These are phyloP conservation scores for Lonicera japonica DNA, from an alignment of 129 eudicot genomes.

Conservation along the genomic window DNA sequence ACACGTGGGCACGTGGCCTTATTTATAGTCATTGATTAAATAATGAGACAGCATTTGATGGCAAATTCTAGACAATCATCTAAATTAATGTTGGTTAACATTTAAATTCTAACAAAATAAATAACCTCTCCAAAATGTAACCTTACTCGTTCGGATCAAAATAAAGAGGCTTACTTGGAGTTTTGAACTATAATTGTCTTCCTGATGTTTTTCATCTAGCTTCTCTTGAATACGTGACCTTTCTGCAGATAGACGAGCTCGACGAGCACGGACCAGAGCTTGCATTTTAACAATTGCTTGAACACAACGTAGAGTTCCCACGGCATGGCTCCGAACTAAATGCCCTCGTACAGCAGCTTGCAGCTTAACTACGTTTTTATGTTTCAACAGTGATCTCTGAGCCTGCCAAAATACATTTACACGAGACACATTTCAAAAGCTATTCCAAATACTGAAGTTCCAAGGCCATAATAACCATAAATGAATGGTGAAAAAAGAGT, in stretches of 20 bases:
- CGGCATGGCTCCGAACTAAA: conserved; percentile 75
- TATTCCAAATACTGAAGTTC: too few species aligned
- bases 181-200: conserved; percentile 9
- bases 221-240: conserved; percentile 17
- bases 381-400: conserved; percentile 39
- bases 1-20: too few species aligned
- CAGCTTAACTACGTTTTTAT: conserved; percentile 49
- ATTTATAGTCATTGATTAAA: too few species aligned
- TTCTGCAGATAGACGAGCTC: conserved; percentile 29
- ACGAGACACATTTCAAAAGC: neutral
- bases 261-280: conserved; percentile 76
- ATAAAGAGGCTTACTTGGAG: conserved; percentile 23
- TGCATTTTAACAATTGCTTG: conserved; percentile 87
- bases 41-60: too few species aligned
- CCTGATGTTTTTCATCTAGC: conserved; percentile 16
- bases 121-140: too few species aligned
- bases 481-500: conserved; percentile 5
- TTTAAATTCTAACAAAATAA: too few species aligned
- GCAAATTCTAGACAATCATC: too few species aligned
- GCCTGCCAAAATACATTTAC: conserved; percentile 42
- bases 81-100: too few species aligned
- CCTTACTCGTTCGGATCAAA: too few species aligned
- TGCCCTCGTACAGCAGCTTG: conserved; percentile 97
- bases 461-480: neutral
- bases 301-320: conserved; percentile 85